Evolutionary conservation across 2,329 filamentous ascomycete genomes (phyloP).

Genomic region (Aureobasidium pullulans): DNA sequence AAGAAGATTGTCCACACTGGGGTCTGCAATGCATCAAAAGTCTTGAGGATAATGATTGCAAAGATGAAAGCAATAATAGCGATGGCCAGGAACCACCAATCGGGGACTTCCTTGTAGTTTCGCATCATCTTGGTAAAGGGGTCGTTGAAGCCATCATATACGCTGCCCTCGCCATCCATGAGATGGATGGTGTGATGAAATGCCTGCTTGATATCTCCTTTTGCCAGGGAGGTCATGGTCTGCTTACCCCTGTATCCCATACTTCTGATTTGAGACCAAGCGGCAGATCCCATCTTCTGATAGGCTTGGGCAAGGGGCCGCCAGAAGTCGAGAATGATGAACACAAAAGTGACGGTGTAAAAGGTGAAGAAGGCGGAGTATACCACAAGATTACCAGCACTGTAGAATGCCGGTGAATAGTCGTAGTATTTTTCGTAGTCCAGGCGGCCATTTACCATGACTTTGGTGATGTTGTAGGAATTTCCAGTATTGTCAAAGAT

Average conservation of each 20-base stretch:
- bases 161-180: constrained; percentile 2
- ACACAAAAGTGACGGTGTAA: constrained; percentile 15
- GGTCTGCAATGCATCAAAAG: constrained; percentile 20
- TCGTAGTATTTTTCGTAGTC: background rate
- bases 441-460: constrained; percentile 48
- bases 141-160: constrained; percentile 14
- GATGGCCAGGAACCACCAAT: constrained; percentile 51
- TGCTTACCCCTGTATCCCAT: background rate
- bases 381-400: constrained; percentile 12
- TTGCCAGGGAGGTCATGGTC: background rate
- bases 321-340: constrained; percentile 13
- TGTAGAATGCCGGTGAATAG: constrained; percentile 8
- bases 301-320: background rate
- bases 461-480: constrained; percentile 72
- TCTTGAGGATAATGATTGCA: constrained; percentile 21
- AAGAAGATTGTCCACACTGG: constrained; percentile 85
- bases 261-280: constrained; percentile 1
- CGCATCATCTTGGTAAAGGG: constrained; percentile 56
- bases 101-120: constrained; percentile 71
- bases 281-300: background rate
- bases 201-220: background rate
- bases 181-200: constrained; percentile 1
- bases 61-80: constrained; percentile 20
- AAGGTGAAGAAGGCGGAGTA: constrained; percentile 13
- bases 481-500: constrained; percentile 80